Evolutionary conservation across 2,329 filamentous ascomycete species (phyloP).

Genomic region (Xylariales sp.): DNA sequence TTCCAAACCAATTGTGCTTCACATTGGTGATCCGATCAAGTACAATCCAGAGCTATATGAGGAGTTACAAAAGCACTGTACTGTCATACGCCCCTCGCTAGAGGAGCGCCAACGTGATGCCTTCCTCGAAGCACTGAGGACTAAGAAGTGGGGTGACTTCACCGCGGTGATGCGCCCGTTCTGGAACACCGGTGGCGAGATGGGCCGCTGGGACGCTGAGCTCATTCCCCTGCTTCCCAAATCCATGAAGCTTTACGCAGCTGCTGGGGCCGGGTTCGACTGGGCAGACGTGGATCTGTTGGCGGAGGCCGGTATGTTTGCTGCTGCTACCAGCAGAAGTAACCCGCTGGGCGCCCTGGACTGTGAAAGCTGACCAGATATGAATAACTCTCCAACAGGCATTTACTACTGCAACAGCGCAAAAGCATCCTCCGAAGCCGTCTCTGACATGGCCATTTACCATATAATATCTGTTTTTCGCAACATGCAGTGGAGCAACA

Average conservation of each 20-base stretch:
- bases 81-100: conserved; percentile 27
- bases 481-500: conserved; percentile 49
- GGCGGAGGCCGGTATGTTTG: conserved; percentile 12
- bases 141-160: conserved; percentile 37
- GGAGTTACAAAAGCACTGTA: conserved; percentile 22
- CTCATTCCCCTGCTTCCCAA: conserved; percentile 49
- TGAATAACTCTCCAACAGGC: too few relatives aligned
- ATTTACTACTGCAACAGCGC: conserved; percentile 62
- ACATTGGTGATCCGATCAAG: conserved; percentile 26
- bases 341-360: too few relatives aligned
- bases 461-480: conserved; percentile 57
- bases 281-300: conserved; percentile 50
- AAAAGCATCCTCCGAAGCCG: conserved; percentile 55
- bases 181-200: conserved; percentile 62
- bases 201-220: conserved; percentile 59
- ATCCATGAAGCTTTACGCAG: conserved; percentile 52
- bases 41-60: conserved; percentile 25
- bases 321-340: too few relatives aligned
- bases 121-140: conserved; percentile 31
- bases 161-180: conserved; percentile 50
- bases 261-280: conserved; percentile 59
- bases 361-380: too few relatives aligned
- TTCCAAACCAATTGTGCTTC: conserved; percentile 24
- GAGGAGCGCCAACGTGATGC: conserved; percentile 32
- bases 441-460: conserved; percentile 57